phyloP scores from a whole-genome alignment of 2,329 filamentous ascomycete genomes.

The Fusarium metavorans region DNA sequence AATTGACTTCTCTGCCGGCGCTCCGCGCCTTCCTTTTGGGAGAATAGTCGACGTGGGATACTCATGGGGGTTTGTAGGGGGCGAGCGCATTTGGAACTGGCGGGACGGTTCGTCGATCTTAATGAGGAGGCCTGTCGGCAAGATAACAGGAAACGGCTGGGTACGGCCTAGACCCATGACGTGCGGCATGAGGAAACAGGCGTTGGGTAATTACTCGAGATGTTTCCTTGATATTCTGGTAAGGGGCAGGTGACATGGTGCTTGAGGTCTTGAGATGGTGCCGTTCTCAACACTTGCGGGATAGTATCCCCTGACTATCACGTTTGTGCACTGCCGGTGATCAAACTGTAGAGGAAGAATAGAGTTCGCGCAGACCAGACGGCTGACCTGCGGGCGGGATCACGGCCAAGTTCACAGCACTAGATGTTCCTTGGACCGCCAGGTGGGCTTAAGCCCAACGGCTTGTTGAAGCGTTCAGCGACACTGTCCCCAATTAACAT shows the following conservation, averaged over 20 bases:
- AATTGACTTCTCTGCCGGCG: background rate
- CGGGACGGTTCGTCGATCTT: background rate
- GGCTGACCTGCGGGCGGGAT: background rate
- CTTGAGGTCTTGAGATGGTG: background rate
- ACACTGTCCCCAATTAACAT: conserved; percentile 27
- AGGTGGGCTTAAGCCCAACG: background rate
- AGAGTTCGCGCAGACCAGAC: background rate
- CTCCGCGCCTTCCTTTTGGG: background rate
- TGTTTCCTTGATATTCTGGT: background rate
- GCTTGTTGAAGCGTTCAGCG: conserved; percentile 14
- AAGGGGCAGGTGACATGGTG: background rate
- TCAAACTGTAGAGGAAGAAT: conserved; percentile 13
- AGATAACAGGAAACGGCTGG: background rate
- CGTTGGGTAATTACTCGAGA: background rate
- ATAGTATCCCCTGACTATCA: conserved; percentile 15
- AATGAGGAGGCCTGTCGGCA: background rate
- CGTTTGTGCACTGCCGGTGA: conserved; percentile 32
- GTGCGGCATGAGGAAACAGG: background rate
- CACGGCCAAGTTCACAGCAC: background rate
- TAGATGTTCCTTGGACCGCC: background rate
- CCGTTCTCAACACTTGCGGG: background rate
- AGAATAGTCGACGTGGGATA: background rate
- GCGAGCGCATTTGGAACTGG: background rate
- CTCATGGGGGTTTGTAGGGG: background rate
- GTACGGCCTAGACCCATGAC: background rate